These are phyloP conservation scores for Pistacia atlantica DNA, from an alignment of 345 rosid genomes.

Conservation along the genomic window DNA sequence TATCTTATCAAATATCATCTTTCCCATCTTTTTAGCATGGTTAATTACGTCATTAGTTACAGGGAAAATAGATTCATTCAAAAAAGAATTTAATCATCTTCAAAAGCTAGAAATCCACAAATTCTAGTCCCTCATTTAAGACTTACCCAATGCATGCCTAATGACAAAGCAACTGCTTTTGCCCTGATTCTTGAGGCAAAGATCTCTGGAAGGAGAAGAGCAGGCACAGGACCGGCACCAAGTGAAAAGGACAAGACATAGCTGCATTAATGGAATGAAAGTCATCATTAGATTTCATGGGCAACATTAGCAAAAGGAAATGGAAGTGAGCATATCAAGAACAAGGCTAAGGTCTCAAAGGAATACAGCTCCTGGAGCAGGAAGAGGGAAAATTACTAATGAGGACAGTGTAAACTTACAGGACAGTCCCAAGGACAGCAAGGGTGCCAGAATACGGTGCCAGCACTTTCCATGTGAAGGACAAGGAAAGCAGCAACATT, in stretches of 20 bases:
- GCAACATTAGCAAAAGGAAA: not conserved
- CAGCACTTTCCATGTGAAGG: conserved; percentile 91
- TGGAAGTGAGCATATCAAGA: not conserved
- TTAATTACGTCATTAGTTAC: not conserved
- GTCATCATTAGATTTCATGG: conserved; percentile 14
- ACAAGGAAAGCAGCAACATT: conserved; percentile 88
- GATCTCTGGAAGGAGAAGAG: conserved; percentile 95
- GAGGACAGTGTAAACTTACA: conserved; percentile 51
- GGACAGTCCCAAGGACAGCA: conserved; percentile 93
- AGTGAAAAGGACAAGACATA: conserved; percentile 95
- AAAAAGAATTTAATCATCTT: not conserved
- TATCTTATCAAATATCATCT: not conserved
- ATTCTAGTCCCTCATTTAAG: not conserved
- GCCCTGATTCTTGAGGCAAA: conserved; percentile 97
- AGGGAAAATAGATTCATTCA: not conserved
- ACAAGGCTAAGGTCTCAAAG: not conserved
- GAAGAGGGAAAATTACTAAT: not conserved
- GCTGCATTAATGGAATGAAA: conserved; percentile 44
- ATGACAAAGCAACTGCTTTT: conserved; percentile 89
- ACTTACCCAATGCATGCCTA: conserved; percentile 98
- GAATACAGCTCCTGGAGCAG: too few relatives aligned
- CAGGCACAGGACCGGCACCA: conserved; percentile 99
- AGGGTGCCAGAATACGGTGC: conserved; percentile 92
- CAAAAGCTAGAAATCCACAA: not conserved
- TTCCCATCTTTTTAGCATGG: not conserved